Conservation (phyloP, 306 rosid species). For the Ziziphus jujuba region DNA sequence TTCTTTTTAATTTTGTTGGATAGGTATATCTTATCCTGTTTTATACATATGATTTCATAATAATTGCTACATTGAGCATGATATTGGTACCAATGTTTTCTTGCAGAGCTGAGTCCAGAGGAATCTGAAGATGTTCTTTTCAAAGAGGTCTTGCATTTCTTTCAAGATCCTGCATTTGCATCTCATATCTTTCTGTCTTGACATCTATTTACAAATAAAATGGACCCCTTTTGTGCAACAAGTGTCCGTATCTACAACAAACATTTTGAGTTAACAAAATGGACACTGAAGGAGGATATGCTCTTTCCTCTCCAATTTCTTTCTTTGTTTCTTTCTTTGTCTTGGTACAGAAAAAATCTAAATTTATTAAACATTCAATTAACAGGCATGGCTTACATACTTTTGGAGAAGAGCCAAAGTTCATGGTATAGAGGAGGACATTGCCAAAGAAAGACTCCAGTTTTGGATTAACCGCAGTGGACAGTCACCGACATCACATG, state of each 20-base stretch:
- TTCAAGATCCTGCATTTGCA: conserved; percentile 19
- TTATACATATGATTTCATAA: background rate
- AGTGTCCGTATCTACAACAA: background rate
- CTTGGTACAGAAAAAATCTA: background rate
- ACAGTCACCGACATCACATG: conserved; percentile 88
- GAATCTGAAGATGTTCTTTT: conserved; percentile 99
- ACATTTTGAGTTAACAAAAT: too few species aligned
- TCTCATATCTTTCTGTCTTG: background rate
- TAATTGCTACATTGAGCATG: background rate
- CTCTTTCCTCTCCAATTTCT: background rate
- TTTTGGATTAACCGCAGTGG: conserved; percentile 87
- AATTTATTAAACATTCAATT: background rate
- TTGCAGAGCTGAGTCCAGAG: conserved; percentile 88
- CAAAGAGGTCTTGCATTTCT: conserved; percentile 65
- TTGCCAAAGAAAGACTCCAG: conserved; percentile 84
- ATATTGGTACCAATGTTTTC: conserved; percentile 20
- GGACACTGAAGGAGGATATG: too few species aligned
- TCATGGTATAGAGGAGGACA: conserved; percentile 74
- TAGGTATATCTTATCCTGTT: background rate
- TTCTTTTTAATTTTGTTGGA: background rate
- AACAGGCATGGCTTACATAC: conserved; percentile 96
- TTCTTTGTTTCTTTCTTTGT: background rate
- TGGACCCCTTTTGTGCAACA: background rate
- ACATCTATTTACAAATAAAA: background rate
- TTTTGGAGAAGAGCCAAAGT: conserved; percentile 98